Base-by-base conservation (phyloP, 2,329 filamentous ascomycete genomes). In the Aspergillus ustus region DNA sequence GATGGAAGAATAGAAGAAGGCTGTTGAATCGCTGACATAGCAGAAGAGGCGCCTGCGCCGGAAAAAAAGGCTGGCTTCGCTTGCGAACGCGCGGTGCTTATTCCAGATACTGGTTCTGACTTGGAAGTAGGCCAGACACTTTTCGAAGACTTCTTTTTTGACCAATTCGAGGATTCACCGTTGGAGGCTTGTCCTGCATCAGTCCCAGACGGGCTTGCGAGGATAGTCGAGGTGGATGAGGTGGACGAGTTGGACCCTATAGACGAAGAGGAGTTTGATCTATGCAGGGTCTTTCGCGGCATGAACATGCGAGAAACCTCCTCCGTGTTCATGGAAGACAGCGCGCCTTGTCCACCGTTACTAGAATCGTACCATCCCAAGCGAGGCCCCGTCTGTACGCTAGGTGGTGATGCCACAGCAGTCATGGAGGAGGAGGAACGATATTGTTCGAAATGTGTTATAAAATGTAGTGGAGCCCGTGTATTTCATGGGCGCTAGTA, bases 181-280 rank as follows among this genome's bases (percentile, higher is more conserved):
- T 73, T 76, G 25, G 74, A 66, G 62, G 64, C 67, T 58, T 77
- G 75, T 51, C 70, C 74, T 63, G 75, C 73, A 74, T 79, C 73
- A 68, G 73, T 73, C 59, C 73, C 72, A 63, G 78, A 75, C 15
- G 73, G 62, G 25, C 62, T 59, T 37, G 68, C 65, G n/a, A 70
- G 69, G 53, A 75, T 71, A 6, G 78, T 80, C 46, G 78, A 79
- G 45, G 82, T 86, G 53, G 91, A 91, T 40, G 82, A 79, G 59
- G 79, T 86, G 53, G 91, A 91, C 37, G 82, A 80, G 59, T 79
- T 80, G 22, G 87, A 88, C 59, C 82, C 81, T 66, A 96, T 84
- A 50, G 93, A 97, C 4, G 93, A 96, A 61, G 92, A 95, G 40
- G 94, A 98, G 82, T 92, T 96, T 73, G 90, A 90, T 76, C 94